Evolutionary conservation across 163 green algal genomes (phyloP), one percentile per base, ranked within the genome.

Genomic region (Chlorella variabilis): DNA sequence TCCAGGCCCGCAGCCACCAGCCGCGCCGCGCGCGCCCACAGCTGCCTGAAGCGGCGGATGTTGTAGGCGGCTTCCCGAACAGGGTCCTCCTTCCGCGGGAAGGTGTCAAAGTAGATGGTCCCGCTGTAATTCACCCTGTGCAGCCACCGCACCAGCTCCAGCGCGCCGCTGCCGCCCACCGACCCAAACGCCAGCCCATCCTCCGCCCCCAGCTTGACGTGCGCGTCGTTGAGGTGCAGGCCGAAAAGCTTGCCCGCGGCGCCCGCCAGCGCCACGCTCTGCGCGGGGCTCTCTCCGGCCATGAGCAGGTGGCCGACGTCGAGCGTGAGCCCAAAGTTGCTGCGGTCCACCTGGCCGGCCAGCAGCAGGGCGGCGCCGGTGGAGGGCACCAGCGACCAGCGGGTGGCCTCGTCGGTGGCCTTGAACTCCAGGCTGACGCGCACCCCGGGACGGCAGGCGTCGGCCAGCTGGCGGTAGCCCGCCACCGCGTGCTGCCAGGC

Each of bases 91-190:
- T 90, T 86, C 45, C 69, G 23, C 7, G 58, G 73, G 38, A 80
- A 80, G 54, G 73, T 80, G 56, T 80, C 73, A 5, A 70, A 80
- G 38, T 48, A 80, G 39, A 80, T 41, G 6, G 63, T 31, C 33
- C 63, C 33, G 31, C n/a, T 33, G 71, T 90, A 91, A 0, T 68
- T 63, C 2, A 74, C 48, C 21, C 75, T 66, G 63, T 86, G 82
- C 62, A 94, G 73, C 84, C 78, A 90, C 31, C 63, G 81, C n/a
- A 95, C 78, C n/a, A 94, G 59, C 85, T 95, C 91, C 49, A 92
- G 68, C 20, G 88, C 83, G 5, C 33, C 70, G 0, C 23, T 18
- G 7, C 73, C 33, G 85, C 91, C 81, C 17, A 90, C 83, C 0
- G 83, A 88, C 0, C 76, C 90, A 77, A 93, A 93, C 18, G 77